These are phyloP conservation scores for Ciborinia camelliae DNA, from an alignment of 2,329 filamentous ascomycete species.

Conservation along the genomic window DNA sequence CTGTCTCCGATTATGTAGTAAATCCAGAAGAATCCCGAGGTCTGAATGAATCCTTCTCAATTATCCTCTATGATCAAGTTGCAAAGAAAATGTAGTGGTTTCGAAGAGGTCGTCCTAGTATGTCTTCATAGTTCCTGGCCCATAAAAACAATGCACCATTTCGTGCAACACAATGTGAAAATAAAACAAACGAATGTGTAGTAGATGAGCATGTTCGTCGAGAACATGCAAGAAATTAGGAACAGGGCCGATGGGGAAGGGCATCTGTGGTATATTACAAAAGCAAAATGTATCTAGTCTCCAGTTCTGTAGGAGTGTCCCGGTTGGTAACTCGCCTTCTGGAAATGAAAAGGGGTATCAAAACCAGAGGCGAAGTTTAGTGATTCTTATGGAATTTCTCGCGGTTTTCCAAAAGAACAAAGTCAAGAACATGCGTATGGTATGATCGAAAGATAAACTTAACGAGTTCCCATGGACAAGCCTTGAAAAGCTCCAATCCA, in stretches of 20 bases:
- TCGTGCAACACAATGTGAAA: conserved; percentile 1
- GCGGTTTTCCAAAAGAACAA: not conserved
- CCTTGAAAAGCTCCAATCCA: conserved; percentile 65
- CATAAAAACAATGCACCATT: not conserved
- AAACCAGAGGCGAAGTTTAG: not conserved
- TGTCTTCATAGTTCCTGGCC: conserved; percentile 9
- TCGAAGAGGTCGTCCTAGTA: not conserved
- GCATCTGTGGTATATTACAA: conserved; percentile 19
- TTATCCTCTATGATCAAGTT: conserved; percentile 17
- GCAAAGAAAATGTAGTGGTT: conserved; percentile 4
- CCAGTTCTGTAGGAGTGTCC: conserved; percentile 5
- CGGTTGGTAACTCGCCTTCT: not conserved
- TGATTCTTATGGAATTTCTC: not conserved
- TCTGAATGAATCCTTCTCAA: conserved; percentile 10
- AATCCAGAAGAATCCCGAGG: conserved; percentile 14
- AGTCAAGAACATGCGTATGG: not conserved
- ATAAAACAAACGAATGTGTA: conserved; percentile 8
- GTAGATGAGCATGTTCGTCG: conserved; percentile 4
- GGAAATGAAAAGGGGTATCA: conserved; percentile 1
- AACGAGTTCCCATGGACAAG: conserved; percentile 59
- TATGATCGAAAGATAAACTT: conserved; percentile 7
- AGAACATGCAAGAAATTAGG: conserved; percentile 11
- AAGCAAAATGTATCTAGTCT: conserved; percentile 8
- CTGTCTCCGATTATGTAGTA: conserved; percentile 18
- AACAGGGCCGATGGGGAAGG: not conserved